phyloP scores from a whole-genome alignment of 192 early-diverging fungal species.

The Coemansia reversa region DNA sequence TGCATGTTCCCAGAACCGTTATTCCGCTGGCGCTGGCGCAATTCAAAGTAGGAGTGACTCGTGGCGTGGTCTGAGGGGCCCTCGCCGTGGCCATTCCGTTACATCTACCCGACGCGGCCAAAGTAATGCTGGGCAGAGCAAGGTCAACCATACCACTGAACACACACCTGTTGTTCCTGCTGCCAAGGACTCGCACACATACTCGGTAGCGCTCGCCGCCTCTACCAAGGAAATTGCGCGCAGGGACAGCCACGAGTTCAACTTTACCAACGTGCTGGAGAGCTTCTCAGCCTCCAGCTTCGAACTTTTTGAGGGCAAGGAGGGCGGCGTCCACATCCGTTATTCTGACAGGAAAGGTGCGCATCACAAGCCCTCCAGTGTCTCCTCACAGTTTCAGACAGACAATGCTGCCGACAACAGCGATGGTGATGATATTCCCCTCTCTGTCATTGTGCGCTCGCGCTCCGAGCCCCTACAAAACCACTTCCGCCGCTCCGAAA shows the following conservation, averaged over 20 bases:
- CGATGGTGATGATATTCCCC: conserved; percentile 44
- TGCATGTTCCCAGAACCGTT: conserved; percentile 25
- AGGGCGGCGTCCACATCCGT: conserved; percentile 28
- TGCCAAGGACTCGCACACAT: neutral
- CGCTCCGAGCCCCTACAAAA: conserved; percentile 33
- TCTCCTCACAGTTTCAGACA: neutral
- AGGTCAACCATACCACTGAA: neutral
- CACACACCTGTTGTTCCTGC: neutral
- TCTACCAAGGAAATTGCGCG: neutral
- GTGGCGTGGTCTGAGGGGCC: neutral
- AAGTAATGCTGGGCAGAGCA: neutral
- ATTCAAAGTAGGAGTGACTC: neutral
- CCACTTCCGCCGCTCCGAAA: conserved; percentile 9
- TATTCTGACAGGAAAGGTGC: conserved; percentile 15
- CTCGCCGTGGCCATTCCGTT: neutral
- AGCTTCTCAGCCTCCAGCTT: conserved; percentile 40
- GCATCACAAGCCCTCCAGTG: neutral
- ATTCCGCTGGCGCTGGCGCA: neutral
- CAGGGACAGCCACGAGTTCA: conserved; percentile 15
- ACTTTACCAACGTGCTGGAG: conserved; percentile 33
- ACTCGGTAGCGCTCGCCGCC: neutral
- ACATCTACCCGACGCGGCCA: neutral
- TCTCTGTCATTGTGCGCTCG: conserved; percentile 39
- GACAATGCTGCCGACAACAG: conserved; percentile 12
- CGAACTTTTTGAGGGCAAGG: conserved; percentile 20